Base-by-base conservation (phyloP, 1,284 basidiomycete genomes). In the Kwoniella shivajii region DNA sequence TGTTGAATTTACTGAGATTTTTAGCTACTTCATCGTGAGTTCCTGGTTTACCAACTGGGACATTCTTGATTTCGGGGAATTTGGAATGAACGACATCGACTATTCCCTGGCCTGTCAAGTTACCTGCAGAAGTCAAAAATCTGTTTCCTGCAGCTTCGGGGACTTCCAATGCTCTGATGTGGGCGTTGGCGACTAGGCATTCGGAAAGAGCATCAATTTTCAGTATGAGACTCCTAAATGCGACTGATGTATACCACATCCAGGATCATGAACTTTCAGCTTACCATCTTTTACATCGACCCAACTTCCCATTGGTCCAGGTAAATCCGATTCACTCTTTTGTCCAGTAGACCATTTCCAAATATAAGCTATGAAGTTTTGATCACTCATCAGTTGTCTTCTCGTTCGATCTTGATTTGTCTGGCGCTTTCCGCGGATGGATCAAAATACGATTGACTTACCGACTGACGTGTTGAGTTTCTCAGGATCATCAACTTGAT, bases 101-200 rank as follows among this genome's bases (percentile, higher is more conserved):
- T 34, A 52, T 59, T 49, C 75, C 75, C 47, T 77, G 70, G 10
- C 69, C 69, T 33, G 61, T 59, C 44, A 66, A 65, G 11, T 73
- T 61, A 43, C 79, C 83, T 4, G 66, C 73, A 31, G 71, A 73
- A 43, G 81, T 61, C 63, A 87, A 81, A 67, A 86, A 84, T 1
- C 88, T 80, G 60, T 88, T 75, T 0, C 83, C 84, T 5, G 81
- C 82, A 0, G 87, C 87, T n/a, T 82, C 81, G 4, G 79, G 73
- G 33, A 80, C 80, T 34, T 81, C 77, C 1, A 87, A 76, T 0
- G 86, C 84, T 7, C 80, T 76, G 3, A 82, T 75, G 61, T 88
- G 86, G 0, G 83, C 84, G 6, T 80, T 73, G 0, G 84, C 86
- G 20, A 88, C 77, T 75, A 58, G n/a, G 24, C 20, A 16, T 7